These are phyloP conservation scores for Erucastrum elatum DNA, from an alignment of 345 rosid genomes.

Conservation along the genomic window DNA sequence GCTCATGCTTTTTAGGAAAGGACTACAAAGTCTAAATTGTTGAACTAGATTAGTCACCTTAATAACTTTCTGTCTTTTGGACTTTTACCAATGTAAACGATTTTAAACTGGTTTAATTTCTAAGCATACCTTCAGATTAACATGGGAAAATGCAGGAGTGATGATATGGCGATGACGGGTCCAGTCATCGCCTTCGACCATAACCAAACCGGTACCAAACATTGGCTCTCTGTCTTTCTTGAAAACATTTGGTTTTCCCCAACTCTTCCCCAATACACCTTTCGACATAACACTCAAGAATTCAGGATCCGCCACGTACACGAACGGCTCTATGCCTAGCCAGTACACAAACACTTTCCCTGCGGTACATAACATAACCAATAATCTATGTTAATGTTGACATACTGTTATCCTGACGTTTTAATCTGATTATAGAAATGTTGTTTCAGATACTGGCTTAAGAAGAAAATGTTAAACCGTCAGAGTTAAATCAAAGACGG, in stretches of 20 bases:
- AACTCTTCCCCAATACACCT: conserved; percentile 3
- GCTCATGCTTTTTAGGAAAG: conserved; percentile 19
- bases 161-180: conserved; percentile 82
- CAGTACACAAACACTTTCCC: conserved; percentile 39
- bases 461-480: not conserved
- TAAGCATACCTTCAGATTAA: conserved; percentile 70
- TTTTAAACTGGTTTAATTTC: not conserved
- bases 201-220: conserved; percentile 83
- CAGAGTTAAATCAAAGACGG: not conserved
- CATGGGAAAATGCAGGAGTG: conserved; percentile 77
- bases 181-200: conserved; percentile 95
- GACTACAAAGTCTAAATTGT: conserved; percentile 23
- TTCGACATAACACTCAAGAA: conserved; percentile 2
- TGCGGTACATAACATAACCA: not conserved
- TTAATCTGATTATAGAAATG: not conserved
- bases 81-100: conserved; percentile 16
- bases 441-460: not conserved
- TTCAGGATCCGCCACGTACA: conserved; percentile 41
- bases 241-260: conserved; percentile 1
- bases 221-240: conserved; percentile 71
- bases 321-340: conserved; percentile 92
- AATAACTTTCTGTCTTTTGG: conserved; percentile 14
- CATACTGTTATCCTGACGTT: not conserved
- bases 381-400: not conserved
- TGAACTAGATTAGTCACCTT: conserved; percentile 32